Base-by-base conservation (phyloP, 176 grass and related monocot genomes). In the Eragrostis curvula region DNA sequence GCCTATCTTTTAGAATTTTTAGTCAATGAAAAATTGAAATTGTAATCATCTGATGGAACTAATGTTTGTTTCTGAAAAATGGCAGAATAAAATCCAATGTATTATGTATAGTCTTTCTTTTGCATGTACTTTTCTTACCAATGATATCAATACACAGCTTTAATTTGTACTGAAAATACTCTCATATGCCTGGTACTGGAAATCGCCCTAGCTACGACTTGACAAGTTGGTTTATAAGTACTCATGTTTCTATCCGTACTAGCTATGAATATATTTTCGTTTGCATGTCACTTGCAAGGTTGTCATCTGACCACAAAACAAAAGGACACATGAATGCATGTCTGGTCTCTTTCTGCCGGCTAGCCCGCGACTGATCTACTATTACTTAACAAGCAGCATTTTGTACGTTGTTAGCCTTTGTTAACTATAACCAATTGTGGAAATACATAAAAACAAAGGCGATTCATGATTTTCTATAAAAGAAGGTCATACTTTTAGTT, bases 301-400 rank as follows among this genome's bases (percentile, higher is more conserved):
- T 80, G 77, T 56, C 84, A 68, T 70, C 68, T 58, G 40, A 79
- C 17, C 76, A 64, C 23, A 66, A 79, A 79, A 12, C 62, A 85
- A 65, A 85, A 65, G 46, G 39, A 53, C 75, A 72, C 46, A 55
- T 72, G 67, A 28, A 41, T 39, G 14, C 43, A 61, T 63, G 61
- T 32, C 16, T 64, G 55, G 45, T 53, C 13, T 45, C 84, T 79
- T 56, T 74, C 69, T 80, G 13, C 14, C 59, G 57, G 25, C 9
- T 36, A 48, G 25, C 27, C 80, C 73, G 16, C 48, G 2, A 73
- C 25, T 13, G 60, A 51, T 25, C 16, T 78, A 27, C 56, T 67
- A 29, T 41, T 55, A 73, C 32, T 53, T 20, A 32, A 5, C 17
- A 48, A 66, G 13, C 45, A 55, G 53, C 58, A 77, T 25, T 24